Percentiles rank a stretch among this genome's conserved stretches.
Conservation (phyloP, 1,284 basidiomycete species). For the Ceratobasidium sp. region DNA sequence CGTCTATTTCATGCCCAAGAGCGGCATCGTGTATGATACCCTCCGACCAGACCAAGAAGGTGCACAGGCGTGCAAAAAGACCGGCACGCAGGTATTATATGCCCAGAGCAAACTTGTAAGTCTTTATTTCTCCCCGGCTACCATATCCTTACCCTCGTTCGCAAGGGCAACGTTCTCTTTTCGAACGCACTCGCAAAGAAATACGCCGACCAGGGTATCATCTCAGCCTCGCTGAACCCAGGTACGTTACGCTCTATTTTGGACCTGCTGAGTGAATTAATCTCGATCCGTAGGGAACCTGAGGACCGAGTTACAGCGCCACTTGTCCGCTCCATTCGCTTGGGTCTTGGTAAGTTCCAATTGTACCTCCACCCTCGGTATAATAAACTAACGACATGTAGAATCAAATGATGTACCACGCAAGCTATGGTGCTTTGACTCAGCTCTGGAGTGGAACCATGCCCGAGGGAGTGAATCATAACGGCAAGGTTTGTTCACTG, state of each 20-base stretch:
- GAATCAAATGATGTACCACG: slow-evolving; percentile 46
- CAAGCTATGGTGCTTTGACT: slow-evolving; percentile 50
- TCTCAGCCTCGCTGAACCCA: slow-evolving; percentile 59
- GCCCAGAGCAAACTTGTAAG: slow-evolving; percentile 58
- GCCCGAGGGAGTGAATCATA: slow-evolving; percentile 50
- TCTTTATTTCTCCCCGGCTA: background rate
- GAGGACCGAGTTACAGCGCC: slow-evolving; percentile 54
- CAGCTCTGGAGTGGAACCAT: slow-evolving; percentile 60
- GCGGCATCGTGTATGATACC: slow-evolving; percentile 49
- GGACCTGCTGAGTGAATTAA: background rate
- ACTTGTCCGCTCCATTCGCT: slow-evolving; percentile 43
- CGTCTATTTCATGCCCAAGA: slow-evolving; percentile 45
- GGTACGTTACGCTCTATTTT: slow-evolving; percentile 45
- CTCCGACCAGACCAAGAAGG: slow-evolving; percentile 49
- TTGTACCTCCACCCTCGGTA: slow-evolving; percentile 1
- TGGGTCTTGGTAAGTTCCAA: slow-evolving; percentile 38
- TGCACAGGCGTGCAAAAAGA: slow-evolving; percentile 42
- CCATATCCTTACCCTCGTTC: background rate
- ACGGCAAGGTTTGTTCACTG: slow-evolving; percentile 45
- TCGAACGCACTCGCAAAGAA: slow-evolving; percentile 58
- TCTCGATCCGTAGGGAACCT: slow-evolving; percentile 50
- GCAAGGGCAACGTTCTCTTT: slow-evolving; percentile 57
- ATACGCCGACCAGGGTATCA: slow-evolving; percentile 60
- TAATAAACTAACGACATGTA: slow-evolving; percentile 41
- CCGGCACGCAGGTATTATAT: slow-evolving; percentile 51